phyloP scores from a whole-genome alignment of 2,329 filamentous ascomycete genomes.

The Neodidymelliopsis sp. region DNA sequence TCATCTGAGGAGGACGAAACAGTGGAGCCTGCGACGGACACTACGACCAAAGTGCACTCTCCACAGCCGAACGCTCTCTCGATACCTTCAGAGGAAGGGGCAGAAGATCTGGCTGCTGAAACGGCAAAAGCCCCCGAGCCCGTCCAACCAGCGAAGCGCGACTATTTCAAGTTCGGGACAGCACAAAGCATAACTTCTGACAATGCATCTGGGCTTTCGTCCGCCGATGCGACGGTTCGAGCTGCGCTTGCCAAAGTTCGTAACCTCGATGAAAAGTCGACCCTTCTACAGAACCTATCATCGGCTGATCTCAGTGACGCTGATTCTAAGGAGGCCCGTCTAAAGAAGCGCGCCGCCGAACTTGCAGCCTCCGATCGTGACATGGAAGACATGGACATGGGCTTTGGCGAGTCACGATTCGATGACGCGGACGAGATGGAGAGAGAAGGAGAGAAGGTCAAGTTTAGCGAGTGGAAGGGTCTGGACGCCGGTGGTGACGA shows the following conservation, averaged over 20 bases:
- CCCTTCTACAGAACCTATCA: constrained; percentile 52
- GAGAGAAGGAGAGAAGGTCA: constrained; percentile 63
- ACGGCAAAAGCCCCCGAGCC: constrained; percentile 6
- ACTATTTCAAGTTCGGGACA: constrained; percentile 29
- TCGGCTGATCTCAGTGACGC: constrained; percentile 29
- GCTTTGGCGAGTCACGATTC: constrained; percentile 86
- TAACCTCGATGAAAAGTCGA: constrained; percentile 55
- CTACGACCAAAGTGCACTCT: neutral
- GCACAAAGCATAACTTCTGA: constrained; percentile 14
- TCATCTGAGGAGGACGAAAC: constrained; percentile 51
- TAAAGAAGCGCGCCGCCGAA: constrained; percentile 70
- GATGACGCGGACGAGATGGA: constrained; percentile 89
- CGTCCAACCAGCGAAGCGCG: constrained; percentile 24
- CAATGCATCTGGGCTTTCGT: constrained; percentile 45
- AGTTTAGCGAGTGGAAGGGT: constrained; percentile 70
- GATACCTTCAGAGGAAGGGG: constrained; percentile 1
- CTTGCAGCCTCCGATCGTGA: constrained; percentile 77
- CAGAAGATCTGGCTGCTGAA: constrained; percentile 13
- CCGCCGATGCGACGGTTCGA: constrained; percentile 78
- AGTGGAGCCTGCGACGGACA: constrained; percentile 4
- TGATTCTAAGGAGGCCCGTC: constrained; percentile 69
- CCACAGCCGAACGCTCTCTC: neutral
- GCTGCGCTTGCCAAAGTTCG: constrained; percentile 84
- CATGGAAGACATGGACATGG: constrained; percentile 90
- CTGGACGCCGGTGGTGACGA: constrained; percentile 59